phyloP scores from a whole-genome alignment of 2,329 filamentous ascomycete genomes.

The Cercospora sp. region DNA sequence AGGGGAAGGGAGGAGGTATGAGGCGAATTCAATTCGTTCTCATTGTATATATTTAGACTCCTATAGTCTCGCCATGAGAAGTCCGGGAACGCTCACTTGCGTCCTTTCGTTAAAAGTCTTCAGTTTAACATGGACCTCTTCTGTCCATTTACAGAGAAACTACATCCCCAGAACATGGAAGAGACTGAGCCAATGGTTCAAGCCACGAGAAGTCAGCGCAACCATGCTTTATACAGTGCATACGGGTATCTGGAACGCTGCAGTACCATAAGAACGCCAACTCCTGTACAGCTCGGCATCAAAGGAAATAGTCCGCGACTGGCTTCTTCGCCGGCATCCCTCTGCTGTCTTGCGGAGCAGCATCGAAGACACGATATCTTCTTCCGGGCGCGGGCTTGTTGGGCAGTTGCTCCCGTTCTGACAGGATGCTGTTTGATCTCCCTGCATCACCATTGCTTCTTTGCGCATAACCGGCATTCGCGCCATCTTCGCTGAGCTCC shows the following conservation, averaged over 20 bases:
- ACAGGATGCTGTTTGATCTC: slow-evolving; percentile 44
- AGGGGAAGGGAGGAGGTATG: neutral
- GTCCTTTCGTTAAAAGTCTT: too few relatives aligned
- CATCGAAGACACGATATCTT: slow-evolving; percentile 92
- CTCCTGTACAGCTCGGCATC: slow-evolving; percentile 4
- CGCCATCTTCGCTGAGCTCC: slow-evolving; percentile 82
- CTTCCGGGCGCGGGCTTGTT: slow-evolving; percentile 71
- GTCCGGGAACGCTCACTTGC: neutral
- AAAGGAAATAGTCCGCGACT: slow-evolving; percentile 92
- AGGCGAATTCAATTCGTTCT: neutral
- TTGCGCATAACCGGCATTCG: slow-evolving; percentile 49
- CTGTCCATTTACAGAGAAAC: neutral
- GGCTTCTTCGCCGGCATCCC: slow-evolving; percentile 99
- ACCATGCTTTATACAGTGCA: slow-evolving; percentile 12
- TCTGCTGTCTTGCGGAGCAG: slow-evolving; percentile 89
- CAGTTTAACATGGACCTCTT: neutral
- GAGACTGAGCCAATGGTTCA: neutral
- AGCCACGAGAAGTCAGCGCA: neutral
- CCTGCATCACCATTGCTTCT: slow-evolving; percentile 67
- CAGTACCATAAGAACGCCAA: slow-evolving; percentile 8
- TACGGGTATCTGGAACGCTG: slow-evolving; percentile 23
- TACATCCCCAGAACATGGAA: neutral
- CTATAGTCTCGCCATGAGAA: neutral
- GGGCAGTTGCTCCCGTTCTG: slow-evolving; percentile 46
- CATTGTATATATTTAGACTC: neutral